Conservation (phyloP, 495 filamentous ascomycete genomes). For the Penicillium coffeae region DNA sequence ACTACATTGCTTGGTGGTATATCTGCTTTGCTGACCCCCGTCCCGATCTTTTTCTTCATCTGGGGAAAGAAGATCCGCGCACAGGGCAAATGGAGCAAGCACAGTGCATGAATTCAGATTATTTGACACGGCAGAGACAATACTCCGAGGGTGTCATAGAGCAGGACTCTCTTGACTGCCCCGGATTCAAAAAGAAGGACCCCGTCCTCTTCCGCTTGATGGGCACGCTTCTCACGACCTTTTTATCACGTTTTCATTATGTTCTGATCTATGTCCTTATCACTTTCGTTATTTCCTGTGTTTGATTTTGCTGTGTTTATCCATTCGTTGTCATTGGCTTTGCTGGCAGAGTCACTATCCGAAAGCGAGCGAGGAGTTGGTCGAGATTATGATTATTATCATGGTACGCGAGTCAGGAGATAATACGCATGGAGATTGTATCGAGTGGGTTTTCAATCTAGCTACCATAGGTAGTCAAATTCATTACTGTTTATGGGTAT, state of each 20-base stretch:
- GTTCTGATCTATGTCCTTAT: background rate
- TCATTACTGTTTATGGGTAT: constrained; percentile 12
- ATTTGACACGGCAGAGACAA: too few relatives aligned
- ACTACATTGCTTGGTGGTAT: constrained; percentile 71
- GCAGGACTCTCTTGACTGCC: too few relatives aligned
- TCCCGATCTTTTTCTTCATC: constrained; percentile 67
- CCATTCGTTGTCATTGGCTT: background rate
- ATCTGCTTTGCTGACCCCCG: constrained; percentile 61
- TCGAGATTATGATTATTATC: background rate
- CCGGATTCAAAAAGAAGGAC: too few relatives aligned
- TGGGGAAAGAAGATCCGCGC: constrained; percentile 52
- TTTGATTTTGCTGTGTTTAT: background rate
- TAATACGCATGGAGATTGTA: too few relatives aligned
- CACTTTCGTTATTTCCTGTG: background rate
- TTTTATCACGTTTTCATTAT: background rate
- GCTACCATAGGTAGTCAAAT: too few relatives aligned
- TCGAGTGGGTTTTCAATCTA: too few relatives aligned
- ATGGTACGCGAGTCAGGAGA: background rate
- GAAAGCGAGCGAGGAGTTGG: background rate
- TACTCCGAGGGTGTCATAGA: too few relatives aligned
- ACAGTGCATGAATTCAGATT: background rate
- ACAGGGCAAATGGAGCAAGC: constrained; percentile 41
- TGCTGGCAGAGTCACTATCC: background rate
- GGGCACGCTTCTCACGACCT: background rate
- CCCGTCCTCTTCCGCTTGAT: too few relatives aligned